Evolutionary conservation across 1,284 basidiomycete genomes (phyloP), one percentile per base, ranked within the genome.

Genomic region (Irpex lacteus): DNA sequence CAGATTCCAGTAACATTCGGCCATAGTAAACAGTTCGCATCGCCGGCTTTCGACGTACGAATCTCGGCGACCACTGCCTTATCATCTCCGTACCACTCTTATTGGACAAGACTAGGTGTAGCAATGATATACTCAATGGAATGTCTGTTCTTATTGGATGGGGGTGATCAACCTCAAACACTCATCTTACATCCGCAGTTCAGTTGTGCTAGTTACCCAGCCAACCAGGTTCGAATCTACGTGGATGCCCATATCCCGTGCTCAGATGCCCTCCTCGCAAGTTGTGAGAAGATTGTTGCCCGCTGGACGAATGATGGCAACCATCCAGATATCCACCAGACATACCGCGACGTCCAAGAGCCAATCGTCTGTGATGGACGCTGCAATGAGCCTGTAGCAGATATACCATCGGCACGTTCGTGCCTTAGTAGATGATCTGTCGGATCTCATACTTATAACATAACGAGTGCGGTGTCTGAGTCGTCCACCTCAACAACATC

Each of bases 211-310:
- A 56, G 54, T 56, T 56, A 56, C 54, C 54, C 54, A 56, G 54
- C 32, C 54, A 56, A 56, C 54, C 54, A 56, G 54, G 54, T 56
- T 56, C 54, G 11, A 34, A 34, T 36, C 26, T 36, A 36, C 19
- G 21, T 21, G 9, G 4, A 7, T 21, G 18, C n/a, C 8, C 54
- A 13, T 36, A 26, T 26, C n/a, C 26, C 6, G n/a, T 34, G 54
- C n/a, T 21, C 2, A 56, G 54, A 13, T 56, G 21, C 26, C 8
- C 7, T 55, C 54, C 34, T 32, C 9, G 50, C 50, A 18, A 13
- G 50, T 19, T 36, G 54, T 56, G 54, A 34, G 50, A 44, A 59
- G 59, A 60, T 60, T 60, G 59, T 60, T 60, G 59, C 44, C 15
- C 19, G 47, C 40, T 11, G 18, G 19, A 9, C 15, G 40, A 26